phyloP scores from a whole-genome alignment of 495 filamentous ascomycete genomes.

The Tuber aestivum region DNA sequence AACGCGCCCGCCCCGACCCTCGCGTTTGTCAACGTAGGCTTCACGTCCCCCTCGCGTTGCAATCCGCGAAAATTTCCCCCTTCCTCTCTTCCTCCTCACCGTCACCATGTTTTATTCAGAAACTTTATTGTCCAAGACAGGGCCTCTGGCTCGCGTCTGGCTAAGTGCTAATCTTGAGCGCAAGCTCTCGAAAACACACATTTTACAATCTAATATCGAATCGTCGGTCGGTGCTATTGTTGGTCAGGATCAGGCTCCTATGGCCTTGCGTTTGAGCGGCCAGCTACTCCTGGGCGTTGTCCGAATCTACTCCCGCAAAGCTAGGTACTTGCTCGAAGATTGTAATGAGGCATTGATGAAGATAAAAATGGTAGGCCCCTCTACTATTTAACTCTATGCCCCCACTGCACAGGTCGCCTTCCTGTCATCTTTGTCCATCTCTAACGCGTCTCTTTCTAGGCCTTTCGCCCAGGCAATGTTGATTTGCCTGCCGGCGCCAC shows the following conservation, averaged over 20 bases:
- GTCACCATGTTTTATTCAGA: slow-evolving; percentile 92
- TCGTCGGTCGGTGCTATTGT: slow-evolving; percentile 93
- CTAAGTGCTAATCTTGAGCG: slow-evolving; percentile 94
- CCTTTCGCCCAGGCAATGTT: slow-evolving; percentile 72
- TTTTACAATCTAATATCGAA: slow-evolving; percentile 84
- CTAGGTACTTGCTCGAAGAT: slow-evolving; percentile 90
- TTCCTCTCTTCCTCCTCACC: background rate
- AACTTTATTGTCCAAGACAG: slow-evolving; percentile 89
- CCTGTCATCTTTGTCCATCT: slow-evolving; percentile 12
- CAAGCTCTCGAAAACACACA: slow-evolving; percentile 92
- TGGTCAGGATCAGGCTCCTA: slow-evolving; percentile 83
- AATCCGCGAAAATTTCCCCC: background rate
- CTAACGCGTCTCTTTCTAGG: slow-evolving; percentile 50
- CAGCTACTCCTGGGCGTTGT: slow-evolving; percentile 93
- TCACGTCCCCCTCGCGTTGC: background rate
- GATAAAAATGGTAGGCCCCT: slow-evolving; percentile 80
- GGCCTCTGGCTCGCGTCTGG: slow-evolving; percentile 96
- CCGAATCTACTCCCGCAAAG: slow-evolving; percentile 93
- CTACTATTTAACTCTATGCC: background rate
- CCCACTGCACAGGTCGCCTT: background rate
- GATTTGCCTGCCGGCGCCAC: slow-evolving; percentile 62
- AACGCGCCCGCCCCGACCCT: background rate
- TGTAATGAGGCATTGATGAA: slow-evolving; percentile 96
- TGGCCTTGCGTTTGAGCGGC: slow-evolving; percentile 88
- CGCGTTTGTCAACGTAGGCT: background rate